A percentile compares a stretch with the other conserved stretches of the same genome.
These are phyloP conservation scores for Aspergillus ellipticus DNA, from an alignment of 495 filamentous ascomycete species.

Conservation along the genomic window DNA sequence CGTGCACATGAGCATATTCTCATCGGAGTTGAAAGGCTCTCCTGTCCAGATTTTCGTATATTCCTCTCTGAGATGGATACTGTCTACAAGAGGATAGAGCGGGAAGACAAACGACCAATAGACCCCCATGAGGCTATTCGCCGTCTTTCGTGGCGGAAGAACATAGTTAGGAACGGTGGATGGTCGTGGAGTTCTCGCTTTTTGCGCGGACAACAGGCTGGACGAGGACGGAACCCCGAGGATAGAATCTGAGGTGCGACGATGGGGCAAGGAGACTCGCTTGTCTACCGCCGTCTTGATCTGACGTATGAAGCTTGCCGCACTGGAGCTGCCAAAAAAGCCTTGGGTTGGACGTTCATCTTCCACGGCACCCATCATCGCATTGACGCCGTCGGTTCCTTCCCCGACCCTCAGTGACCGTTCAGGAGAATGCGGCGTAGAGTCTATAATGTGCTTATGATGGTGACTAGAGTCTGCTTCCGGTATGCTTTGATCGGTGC, in stretches of 20 bases:
- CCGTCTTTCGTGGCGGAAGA: constrained; percentile 37
- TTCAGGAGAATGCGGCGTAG: background rate
- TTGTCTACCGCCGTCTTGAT: constrained; percentile 35
- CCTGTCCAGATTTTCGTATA: constrained; percentile 36
- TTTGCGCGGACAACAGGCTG: constrained; percentile 16
- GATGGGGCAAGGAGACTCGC: constrained; percentile 23
- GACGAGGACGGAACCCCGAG: constrained; percentile 12
- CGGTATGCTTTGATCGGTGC: constrained; percentile 2
- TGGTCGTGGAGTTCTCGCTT: constrained; percentile 9
- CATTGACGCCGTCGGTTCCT: constrained; percentile 28
- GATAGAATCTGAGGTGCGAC: constrained; percentile 13
- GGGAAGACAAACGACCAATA: constrained; percentile 43
- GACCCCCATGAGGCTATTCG: constrained; percentile 35
- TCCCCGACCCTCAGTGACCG: background rate
- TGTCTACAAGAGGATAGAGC: constrained; percentile 38
- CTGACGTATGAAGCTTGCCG: constrained; percentile 37
- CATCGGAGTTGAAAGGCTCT: constrained; percentile 26
- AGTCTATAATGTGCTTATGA: background rate
- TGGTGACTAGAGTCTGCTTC: background rate
- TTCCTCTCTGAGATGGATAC: constrained; percentile 25
- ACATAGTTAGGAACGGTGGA: constrained; percentile 25
- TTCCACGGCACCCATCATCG: constrained; percentile 38
- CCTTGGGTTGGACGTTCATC: constrained; percentile 32
- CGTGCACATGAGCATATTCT: constrained; percentile 41
- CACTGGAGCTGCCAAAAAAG: constrained; percentile 37